Evolutionary conservation across 148 eudicot species (phyloP).

Genomic region (Cornus controversa): DNA sequence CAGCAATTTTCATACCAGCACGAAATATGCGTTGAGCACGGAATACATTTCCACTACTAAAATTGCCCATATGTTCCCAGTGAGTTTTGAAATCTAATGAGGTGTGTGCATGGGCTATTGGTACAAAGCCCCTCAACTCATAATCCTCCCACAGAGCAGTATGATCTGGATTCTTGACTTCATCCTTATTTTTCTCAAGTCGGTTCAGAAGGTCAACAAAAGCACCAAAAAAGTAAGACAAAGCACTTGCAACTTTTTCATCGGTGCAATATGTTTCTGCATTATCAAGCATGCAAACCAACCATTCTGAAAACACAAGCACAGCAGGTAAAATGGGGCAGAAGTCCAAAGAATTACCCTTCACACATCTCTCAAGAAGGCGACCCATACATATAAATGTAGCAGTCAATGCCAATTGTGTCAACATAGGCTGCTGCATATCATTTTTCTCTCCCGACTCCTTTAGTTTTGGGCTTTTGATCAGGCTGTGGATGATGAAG

Average conservation of each 20-base stretch:
- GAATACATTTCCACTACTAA: slow-evolving; percentile 26
- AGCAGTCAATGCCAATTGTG: slow-evolving; percentile 45
- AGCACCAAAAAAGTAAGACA: slow-evolving; percentile 56
- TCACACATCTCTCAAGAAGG: slow-evolving; percentile 54
- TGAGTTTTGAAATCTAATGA: slow-evolving; percentile 44
- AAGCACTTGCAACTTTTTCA: slow-evolving; percentile 49
- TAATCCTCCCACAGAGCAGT: slow-evolving; percentile 89
- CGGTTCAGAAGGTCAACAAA: slow-evolving; percentile 61
- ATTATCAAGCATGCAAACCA: slow-evolving; percentile 36
- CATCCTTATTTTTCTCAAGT: slow-evolving; percentile 25
- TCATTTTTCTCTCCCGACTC: slow-evolving; percentile 28
- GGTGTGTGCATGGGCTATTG: slow-evolving; percentile 43
- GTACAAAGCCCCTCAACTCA: slow-evolving; percentile 75
- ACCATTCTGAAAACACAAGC: slow-evolving; percentile 86
- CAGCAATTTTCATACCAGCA: slow-evolving; percentile 52
- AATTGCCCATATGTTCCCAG: slow-evolving; percentile 34
- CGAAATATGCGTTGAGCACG: slow-evolving; percentile 59
- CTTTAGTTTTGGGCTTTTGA: slow-evolving; percentile 21
- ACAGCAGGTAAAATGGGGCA: slow-evolving; percentile 74
- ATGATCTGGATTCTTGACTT: slow-evolving; percentile 20
- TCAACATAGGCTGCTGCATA: slow-evolving; percentile 24
- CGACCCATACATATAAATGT: slow-evolving; percentile 75
- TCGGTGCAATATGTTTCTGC: slow-evolving; percentile 27
- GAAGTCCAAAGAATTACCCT: slow-evolving; percentile 27
- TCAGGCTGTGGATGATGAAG: slow-evolving; percentile 38